Evolutionary conservation across 176 grass and related monocot genomes (phyloP).

Genomic region (Coix lacrymajobi): DNA sequence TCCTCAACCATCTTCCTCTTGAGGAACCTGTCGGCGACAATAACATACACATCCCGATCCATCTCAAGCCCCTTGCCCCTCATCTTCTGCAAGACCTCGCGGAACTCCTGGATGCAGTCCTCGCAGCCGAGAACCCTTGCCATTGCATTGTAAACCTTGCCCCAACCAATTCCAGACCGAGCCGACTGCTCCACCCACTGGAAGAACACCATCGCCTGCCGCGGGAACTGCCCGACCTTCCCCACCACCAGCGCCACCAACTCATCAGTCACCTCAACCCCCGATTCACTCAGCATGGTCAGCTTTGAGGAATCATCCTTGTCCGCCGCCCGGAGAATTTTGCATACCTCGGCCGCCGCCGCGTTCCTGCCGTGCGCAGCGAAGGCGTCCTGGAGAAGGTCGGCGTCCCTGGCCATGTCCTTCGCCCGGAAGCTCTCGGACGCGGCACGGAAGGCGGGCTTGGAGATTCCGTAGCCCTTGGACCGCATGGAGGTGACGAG

Average conservation of each 20-base stretch:
- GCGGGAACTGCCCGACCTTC: slow-evolving; percentile 37
- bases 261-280: slow-evolving; percentile 41
- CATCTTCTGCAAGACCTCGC: slow-evolving; percentile 52
- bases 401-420: slow-evolving; percentile 43
- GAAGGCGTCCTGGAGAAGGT: slow-evolving; percentile 47
- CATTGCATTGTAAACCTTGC: slow-evolving; percentile 52
- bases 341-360: slow-evolving; percentile 32
- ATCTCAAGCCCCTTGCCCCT: slow-evolving; percentile 39
- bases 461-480: slow-evolving; percentile 65
- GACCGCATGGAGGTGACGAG: slow-evolving; percentile 51
- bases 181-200: slow-evolving; percentile 46
- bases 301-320: slow-evolving; percentile 26
- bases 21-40: slow-evolving; percentile 39
- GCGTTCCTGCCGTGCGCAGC: slow-evolving; percentile 37
- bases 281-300: slow-evolving; percentile 26
- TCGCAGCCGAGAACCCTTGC: slow-evolving; percentile 42
- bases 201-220: slow-evolving; percentile 59
- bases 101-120: slow-evolving; percentile 59
- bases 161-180: slow-evolving; percentile 27
- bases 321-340: slow-evolving; percentile 33
- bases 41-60: slow-evolving; percentile 53
- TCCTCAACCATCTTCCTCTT: slow-evolving; percentile 48
- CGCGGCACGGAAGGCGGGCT: slow-evolving; percentile 40
- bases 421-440: slow-evolving; percentile 52
- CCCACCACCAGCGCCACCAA: slow-evolving; percentile 51